phyloP scores from a whole-genome alignment of 2,329 filamentous ascomycete genomes.

The Fusarium fracticaudum region DNA sequence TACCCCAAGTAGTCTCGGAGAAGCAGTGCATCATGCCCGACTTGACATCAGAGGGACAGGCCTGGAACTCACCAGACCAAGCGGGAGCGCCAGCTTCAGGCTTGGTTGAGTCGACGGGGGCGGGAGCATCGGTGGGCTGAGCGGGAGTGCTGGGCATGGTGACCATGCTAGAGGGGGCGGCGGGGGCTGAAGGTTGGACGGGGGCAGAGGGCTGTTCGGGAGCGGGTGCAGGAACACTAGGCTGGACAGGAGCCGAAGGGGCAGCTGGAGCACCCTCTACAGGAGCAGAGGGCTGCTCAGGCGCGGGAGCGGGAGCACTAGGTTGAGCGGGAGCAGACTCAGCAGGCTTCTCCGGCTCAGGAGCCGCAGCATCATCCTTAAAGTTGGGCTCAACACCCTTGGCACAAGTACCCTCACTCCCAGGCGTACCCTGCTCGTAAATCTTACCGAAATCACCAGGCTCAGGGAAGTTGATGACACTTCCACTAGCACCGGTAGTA shows the following conservation, averaged over 20 bases:
- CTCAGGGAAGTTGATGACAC: conserved; percentile 38
- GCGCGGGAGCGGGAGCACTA: background rate
- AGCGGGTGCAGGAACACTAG: background rate
- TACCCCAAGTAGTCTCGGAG: conserved; percentile 27
- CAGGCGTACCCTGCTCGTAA: conserved; percentile 21
- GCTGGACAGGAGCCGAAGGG: background rate
- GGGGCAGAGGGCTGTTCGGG: background rate
- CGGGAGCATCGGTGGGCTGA: background rate
- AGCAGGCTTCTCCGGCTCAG: conserved; percentile 8
- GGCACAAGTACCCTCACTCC: conserved; percentile 24
- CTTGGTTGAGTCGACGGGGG: background rate
- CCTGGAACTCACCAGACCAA: conserved; percentile 18
- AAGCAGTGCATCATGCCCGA: conserved; percentile 31
- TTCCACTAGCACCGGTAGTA: conserved; percentile 27
- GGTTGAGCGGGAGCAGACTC: too few relatives aligned
- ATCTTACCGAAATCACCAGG: conserved; percentile 39
- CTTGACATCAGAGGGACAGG: conserved; percentile 18
- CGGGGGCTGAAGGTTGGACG: background rate
- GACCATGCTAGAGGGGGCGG: background rate
- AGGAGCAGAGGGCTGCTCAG: background rate
- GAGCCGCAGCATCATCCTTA: conserved; percentile 14
- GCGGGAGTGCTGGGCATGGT: background rate
- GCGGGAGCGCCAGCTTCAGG: background rate
- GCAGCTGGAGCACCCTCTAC: background rate
- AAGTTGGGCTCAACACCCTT: conserved; percentile 35